phyloP scores from a whole-genome alignment of 1,284 basidiomycete genomes.

The Vanrija humicola region DNA sequence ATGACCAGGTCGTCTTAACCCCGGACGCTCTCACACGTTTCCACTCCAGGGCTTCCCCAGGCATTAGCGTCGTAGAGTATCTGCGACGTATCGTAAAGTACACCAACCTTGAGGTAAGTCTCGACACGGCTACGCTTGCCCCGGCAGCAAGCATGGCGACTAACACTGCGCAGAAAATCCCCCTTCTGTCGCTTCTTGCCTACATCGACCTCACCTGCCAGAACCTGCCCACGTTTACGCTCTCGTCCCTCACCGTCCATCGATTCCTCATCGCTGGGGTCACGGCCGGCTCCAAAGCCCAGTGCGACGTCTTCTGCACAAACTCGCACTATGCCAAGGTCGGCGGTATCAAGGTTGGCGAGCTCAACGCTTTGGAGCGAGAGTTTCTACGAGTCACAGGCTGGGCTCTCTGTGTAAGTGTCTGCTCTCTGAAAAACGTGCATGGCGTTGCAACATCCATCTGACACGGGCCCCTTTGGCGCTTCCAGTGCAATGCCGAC shows the following conservation, averaged over 20 bases:
- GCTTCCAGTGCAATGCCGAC: slow-evolving; percentile 44
- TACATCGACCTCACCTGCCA: slow-evolving; percentile 94
- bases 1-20: slow-evolving; percentile 69
- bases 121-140: slow-evolving; percentile 1
- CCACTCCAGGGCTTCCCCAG: slow-evolving; percentile 82
- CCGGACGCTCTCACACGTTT: slow-evolving; percentile 70
- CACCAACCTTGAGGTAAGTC: slow-evolving; percentile 80
- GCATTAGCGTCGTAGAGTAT: slow-evolving; percentile 81
- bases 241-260: slow-evolving; percentile 90
- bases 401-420: slow-evolving; percentile 82
- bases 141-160: neutral
- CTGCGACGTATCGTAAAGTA: slow-evolving; percentile 84
- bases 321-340: slow-evolving; percentile 90
- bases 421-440: slow-evolving; percentile 6
- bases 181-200: slow-evolving; percentile 79
- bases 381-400: slow-evolving; percentile 86
- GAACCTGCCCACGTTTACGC: slow-evolving; percentile 76
- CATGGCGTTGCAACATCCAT: too few species aligned
- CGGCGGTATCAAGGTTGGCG: slow-evolving; percentile 80
- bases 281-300: slow-evolving; percentile 79
- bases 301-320: slow-evolving; percentile 89
- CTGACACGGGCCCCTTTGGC: too few species aligned
- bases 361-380: slow-evolving; percentile 86
- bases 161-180: slow-evolving; percentile 62
- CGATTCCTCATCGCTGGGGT: slow-evolving; percentile 89